Percentiles rank a stretch among this genome's conserved stretches.
Conservation (phyloP, 352 stramenopile genomes). For the Globisporangium camurandrum region DNA sequence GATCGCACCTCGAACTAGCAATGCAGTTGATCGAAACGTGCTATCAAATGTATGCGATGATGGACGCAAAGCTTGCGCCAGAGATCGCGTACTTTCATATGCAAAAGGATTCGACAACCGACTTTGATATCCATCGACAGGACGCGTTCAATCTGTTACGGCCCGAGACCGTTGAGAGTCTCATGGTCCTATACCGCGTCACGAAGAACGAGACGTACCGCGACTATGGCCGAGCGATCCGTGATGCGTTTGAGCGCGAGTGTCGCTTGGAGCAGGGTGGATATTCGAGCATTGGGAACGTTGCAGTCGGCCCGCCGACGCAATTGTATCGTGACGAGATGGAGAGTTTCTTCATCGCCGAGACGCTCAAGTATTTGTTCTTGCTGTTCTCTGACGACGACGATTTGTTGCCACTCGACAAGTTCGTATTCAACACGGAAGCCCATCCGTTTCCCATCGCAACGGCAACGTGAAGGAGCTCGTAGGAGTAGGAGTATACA, state of each 20-base stretch:
- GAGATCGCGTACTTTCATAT: constrained; percentile 82
- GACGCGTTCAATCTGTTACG: constrained; percentile 84
- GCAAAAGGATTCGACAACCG: constrained; percentile 29
- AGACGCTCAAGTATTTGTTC: constrained; percentile 94
- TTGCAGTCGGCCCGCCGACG: constrained; percentile 33
- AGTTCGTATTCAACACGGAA: constrained; percentile 89
- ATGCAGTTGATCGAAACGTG: constrained; percentile 79
- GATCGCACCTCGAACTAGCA: constrained; percentile 60
- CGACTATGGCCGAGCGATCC: constrained; percentile 80
- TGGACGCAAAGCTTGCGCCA: constrained; percentile 75
- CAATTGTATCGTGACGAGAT: constrained; percentile 65
- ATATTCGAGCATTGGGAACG: constrained; percentile 57
- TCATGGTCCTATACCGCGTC: constrained; percentile 89
- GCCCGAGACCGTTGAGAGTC: constrained; percentile 88
- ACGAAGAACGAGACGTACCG: constrained; percentile 87
- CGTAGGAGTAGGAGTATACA: too few relatives aligned
- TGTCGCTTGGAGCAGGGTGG: constrained; percentile 51
- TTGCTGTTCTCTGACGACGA: constrained; percentile 84
- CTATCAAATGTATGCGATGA: constrained; percentile 82
- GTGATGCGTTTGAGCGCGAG: constrained; percentile 79
- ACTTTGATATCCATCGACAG: constrained; percentile 41
- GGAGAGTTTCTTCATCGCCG: constrained; percentile 90
- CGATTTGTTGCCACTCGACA: constrained; percentile 68
- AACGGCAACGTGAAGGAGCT: background rate
- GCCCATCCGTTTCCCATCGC: constrained; percentile 72